Conservation (phyloP, 176 grass and related monocot species). For the Eleusine coracana region DNA sequence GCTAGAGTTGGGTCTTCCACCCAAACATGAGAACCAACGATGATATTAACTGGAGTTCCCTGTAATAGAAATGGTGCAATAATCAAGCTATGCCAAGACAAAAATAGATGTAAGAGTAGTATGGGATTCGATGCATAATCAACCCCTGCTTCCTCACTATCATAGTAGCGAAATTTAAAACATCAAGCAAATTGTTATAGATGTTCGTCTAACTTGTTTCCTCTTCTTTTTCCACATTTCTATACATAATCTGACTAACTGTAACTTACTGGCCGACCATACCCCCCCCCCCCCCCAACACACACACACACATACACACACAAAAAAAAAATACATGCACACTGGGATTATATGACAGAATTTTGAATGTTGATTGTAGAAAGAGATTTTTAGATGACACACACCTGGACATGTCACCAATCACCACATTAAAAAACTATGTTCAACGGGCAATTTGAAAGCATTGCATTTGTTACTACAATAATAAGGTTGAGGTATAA, state of each 20-base stretch:
- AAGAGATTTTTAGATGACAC: neutral
- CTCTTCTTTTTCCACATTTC: neutral
- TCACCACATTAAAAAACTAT: neutral
- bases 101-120: slow-evolving; percentile 28
- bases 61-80: slow-evolving; percentile 46
- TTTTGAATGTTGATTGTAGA: neutral
- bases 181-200: slow-evolving; percentile 28
- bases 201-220: neutral
- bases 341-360: neutral
- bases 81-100: slow-evolving; percentile 38
- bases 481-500: neutral
- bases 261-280: neutral
- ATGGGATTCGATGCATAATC: slow-evolving; percentile 23
- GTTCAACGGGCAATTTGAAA: slow-evolving; percentile 3
- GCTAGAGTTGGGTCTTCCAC: slow-evolving; percentile 82
- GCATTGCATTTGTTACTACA: slow-evolving; percentile 8
- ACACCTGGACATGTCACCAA: neutral
- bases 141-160: slow-evolving; percentile 9
- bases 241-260: neutral
- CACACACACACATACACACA: too few relatives aligned
- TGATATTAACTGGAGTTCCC: slow-evolving; percentile 80
- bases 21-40: slow-evolving; percentile 98
- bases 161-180: slow-evolving; percentile 1
- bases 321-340: neutral
- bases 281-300: too few relatives aligned